Base-by-base conservation (phyloP, 73 alveolate genomes). In the Uronychia setigera region DNA sequence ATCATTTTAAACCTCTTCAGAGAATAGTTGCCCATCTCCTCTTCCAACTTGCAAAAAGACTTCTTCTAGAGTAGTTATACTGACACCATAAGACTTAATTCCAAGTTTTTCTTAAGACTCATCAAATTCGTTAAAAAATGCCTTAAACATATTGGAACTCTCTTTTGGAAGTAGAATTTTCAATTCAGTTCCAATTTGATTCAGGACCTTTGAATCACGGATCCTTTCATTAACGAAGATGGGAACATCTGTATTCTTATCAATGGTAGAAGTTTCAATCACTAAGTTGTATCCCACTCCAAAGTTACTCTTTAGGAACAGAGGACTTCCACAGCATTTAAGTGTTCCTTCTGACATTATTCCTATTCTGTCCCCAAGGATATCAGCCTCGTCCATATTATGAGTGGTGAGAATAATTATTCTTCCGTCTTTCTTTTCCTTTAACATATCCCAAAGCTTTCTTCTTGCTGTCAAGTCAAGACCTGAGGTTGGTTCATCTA, bases 341-440 rank as follows among this genome's bases (percentile, higher is more conserved):
- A 91, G 95, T 83, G 91, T 85, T 11, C 99, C 99, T 78, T 93
- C 93, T 77, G 95, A 95, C 99, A 98, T 98, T 75, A 98, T 98
- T n/a, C 98, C 99, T 67, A 98, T 97, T 86, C 99, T 96, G 91
- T 98, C 99, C 34, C 99, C 99, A 33, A 98, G 92, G 85, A 96
- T 96, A 93, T 98, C 99, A n/a, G 99, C 99, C 90, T 98, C 99
- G 82, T 98, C 99, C 98, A 98, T 95, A 81, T 94, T 95, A 90
- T 98, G 99, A 28, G 99, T 98, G 33, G 99, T 98, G 74, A 98
- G 87, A 29, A 98, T 96, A 14, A 98, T 96, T 81, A 98, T 97
- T 93, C 94, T 97, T 35, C 92, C 95, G 19, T 97, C 87, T 87
- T 96, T 98, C 80, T 93, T 94, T 32, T 89, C 91, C 92, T 96